These are phyloP conservation scores for Thielaviopsis ethacetica DNA, from an alignment of 2,329 filamentous ascomycete genomes.

Conservation along the genomic window DNA sequence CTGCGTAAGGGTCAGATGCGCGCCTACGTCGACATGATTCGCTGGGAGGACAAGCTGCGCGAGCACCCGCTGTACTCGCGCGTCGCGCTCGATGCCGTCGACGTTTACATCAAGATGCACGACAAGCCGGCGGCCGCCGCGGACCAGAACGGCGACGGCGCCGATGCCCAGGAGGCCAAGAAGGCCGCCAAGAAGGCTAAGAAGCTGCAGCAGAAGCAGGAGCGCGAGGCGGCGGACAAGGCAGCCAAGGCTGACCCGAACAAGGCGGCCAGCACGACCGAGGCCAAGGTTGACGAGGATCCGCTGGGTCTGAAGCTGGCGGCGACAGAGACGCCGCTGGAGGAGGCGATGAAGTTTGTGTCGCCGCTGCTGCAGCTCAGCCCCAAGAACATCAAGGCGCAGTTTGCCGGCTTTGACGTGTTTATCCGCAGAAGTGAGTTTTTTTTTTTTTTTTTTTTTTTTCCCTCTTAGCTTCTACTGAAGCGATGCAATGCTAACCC, in stretches of 20 bases:
- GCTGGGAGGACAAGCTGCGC: constrained; percentile 83
- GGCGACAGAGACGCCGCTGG: constrained; percentile 65
- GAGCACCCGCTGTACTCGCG: constrained; percentile 88
- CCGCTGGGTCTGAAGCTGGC: constrained; percentile 68
- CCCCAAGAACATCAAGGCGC: constrained; percentile 64
- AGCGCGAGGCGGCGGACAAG: constrained; percentile 65
- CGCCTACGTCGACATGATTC: constrained; percentile 88
- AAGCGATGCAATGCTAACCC: not conserved
- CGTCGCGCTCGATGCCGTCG: constrained; percentile 65
- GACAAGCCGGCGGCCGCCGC: constrained; percentile 51
- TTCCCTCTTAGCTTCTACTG: no score
- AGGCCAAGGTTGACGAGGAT: constrained; percentile 82
- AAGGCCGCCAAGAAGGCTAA: constrained; percentile 83
- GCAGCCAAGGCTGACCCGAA: constrained; percentile 70
- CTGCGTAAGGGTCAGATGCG: constrained; percentile 91
- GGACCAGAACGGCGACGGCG: constrained; percentile 24
- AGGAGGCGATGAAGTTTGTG: constrained; percentile 77
- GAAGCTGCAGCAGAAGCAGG: constrained; percentile 48
- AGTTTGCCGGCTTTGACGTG: constrained; percentile 79
- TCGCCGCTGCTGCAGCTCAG: constrained; percentile 66
- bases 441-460: constrained; percentile 10
- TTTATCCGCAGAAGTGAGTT: constrained; percentile 65
- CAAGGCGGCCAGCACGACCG: constrained; percentile 49
- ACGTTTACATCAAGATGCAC: constrained; percentile 62
- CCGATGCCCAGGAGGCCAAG: constrained; percentile 55